Percentiles rank a stretch among this genome's conserved stretches.
These are phyloP conservation scores for Cordyceps tenuipes DNA, from an alignment of 2,329 filamentous ascomycete species.

Conservation along the genomic window DNA sequence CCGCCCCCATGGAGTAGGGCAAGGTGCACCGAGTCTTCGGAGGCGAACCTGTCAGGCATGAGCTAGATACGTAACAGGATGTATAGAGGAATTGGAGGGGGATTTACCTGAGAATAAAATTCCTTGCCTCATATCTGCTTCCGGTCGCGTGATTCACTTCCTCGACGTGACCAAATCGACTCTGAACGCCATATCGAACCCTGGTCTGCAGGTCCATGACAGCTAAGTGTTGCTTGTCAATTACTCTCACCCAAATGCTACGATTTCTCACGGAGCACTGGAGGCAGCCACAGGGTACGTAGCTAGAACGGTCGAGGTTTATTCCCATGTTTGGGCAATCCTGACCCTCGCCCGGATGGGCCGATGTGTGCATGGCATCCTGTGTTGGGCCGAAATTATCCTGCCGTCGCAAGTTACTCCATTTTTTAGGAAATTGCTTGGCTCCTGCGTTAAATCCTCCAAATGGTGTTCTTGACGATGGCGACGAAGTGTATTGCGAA, in stretches of 20 bases:
- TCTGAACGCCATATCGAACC: constrained; percentile 22
- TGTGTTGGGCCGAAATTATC: neutral
- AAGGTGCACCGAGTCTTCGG: constrained; percentile 2
- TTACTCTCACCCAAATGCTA: constrained; percentile 22
- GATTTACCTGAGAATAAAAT: constrained; percentile 23
- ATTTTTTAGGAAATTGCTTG: neutral
- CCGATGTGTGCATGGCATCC: neutral
- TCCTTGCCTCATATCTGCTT: neutral
- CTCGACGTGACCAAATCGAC: constrained; percentile 24
- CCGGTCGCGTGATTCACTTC: constrained; percentile 16
- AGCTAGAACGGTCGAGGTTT: constrained; percentile 11
- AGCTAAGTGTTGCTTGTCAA: constrained; percentile 14
- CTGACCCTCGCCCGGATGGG: neutral
- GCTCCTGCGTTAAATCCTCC: neutral
- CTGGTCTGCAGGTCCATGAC: constrained; percentile 19
- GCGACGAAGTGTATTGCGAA: neutral
- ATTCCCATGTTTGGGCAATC: neutral
- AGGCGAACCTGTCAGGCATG: constrained; percentile 16
- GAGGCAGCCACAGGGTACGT: constrained; percentile 23
- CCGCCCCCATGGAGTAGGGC: constrained; percentile 19
- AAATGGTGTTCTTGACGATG: neutral
- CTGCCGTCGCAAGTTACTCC: neutral
- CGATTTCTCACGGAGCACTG: constrained; percentile 23
- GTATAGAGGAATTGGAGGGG: neutral
- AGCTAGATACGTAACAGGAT: neutral